Conservation (phyloP, 768 basidiomycete genomes). For the Pulveroboletus sp. region DNA sequence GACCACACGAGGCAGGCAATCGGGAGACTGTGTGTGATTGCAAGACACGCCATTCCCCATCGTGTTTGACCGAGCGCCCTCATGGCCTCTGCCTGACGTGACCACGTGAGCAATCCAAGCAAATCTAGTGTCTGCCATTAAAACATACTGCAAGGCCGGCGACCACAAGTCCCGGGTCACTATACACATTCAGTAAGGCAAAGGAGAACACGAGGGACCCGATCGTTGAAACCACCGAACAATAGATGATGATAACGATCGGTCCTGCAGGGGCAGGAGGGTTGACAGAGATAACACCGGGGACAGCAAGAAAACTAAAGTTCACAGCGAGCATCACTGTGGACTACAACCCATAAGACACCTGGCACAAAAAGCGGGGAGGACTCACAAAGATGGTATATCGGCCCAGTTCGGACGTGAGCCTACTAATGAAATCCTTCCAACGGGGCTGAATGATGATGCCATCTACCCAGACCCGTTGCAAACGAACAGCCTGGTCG, state of each 20-base stretch:
- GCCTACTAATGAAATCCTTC: constrained; percentile 8
- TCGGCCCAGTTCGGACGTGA: constrained; percentile 3
- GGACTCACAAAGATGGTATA: constrained; percentile 12
- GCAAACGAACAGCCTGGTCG: constrained; percentile 10
- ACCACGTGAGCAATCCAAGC: too few species aligned
- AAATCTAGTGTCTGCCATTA: too few species aligned
- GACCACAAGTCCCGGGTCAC: constrained; percentile 1
- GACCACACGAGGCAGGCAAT: too few species aligned
- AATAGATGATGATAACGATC: constrained; percentile 10
- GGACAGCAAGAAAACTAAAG: constrained; percentile 14
- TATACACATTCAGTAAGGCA: constrained; percentile 11
- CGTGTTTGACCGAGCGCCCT: too few species aligned
- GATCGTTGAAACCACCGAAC: constrained; percentile 8
- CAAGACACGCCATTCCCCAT: too few species aligned
- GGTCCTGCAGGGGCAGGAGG: neutral
- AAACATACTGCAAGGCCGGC: constrained; percentile 8
- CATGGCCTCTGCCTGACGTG: too few species aligned
- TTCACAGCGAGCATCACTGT: constrained; percentile 17
- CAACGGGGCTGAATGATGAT: constrained; percentile 10
- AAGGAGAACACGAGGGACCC: constrained; percentile 17
- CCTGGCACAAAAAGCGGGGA: neutral
- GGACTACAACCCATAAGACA: constrained; percentile 4
- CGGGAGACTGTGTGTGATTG: too few species aligned
- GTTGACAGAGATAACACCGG: neutral
- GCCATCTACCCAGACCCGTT: constrained; percentile 13